Conservation (phyloP, 2,329 filamentous ascomycete genomes). For the Cercospora sp. region DNA sequence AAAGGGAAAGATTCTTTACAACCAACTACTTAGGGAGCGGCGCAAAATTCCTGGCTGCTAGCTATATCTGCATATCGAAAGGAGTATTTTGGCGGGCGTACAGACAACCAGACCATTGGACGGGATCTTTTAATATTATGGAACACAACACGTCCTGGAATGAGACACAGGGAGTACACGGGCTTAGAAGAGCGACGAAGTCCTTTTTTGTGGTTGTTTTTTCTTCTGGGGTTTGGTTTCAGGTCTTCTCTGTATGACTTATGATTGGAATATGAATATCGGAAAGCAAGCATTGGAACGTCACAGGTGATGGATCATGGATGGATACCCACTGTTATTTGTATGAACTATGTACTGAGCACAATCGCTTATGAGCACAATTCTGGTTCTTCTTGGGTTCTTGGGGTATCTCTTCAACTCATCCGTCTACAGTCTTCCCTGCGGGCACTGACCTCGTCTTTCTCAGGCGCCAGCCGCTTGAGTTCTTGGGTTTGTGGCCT, state of each 20-base stretch:
- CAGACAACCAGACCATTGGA: background rate
- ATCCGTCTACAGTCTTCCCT: too few species aligned
- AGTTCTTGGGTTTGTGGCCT: too few species aligned
- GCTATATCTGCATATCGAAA: background rate
- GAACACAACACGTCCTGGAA: background rate
- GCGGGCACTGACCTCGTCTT: too few species aligned
- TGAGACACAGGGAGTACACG: background rate
- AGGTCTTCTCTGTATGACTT: slow-evolving; percentile 11
- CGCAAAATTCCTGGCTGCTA: background rate
- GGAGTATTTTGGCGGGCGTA: background rate
- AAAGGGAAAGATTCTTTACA: background rate
- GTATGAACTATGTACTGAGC: slow-evolving; percentile 15
- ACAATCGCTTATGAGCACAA: slow-evolving; percentile 1
- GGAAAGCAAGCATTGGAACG: background rate
- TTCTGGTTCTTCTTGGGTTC: background rate
- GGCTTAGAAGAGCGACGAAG: background rate
- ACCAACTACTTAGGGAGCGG: background rate
- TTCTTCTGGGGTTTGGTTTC: background rate
- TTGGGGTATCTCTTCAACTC: background rate
- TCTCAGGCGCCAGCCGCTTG: too few species aligned
- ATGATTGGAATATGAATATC: slow-evolving; percentile 17
- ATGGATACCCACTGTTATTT: slow-evolving; percentile 11
- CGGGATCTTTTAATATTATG: background rate
- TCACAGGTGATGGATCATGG: background rate
- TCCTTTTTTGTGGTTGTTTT: background rate